Percentiles rank a stretch among this genome's conserved stretches.
phyloP scores from a whole-genome alignment of 768 basidiomycete species.

The Serendipita indica region DNA sequence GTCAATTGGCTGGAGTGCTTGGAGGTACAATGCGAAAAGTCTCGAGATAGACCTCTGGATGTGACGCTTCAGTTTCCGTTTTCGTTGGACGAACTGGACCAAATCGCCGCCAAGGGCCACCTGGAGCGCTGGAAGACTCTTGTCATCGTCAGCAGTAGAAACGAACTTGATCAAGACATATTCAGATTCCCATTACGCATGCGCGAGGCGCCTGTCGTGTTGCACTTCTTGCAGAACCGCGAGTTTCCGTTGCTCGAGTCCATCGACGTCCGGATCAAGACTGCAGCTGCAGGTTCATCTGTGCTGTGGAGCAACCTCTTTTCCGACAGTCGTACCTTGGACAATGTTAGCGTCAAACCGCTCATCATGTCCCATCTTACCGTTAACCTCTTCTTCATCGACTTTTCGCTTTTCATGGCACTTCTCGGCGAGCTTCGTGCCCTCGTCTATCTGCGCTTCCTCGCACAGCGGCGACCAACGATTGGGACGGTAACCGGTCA shows the following conservation, averaged over 20 bases:
- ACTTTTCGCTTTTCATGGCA: background rate
- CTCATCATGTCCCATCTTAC: background rate
- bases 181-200: background rate
- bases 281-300: background rate
- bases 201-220: background rate
- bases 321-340: background rate
- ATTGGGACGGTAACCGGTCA: background rate
- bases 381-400: conserved; percentile 1
- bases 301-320: conserved; percentile 7
- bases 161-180: background rate
- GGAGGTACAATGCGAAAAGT: background rate
- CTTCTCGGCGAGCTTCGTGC: background rate
- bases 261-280: conserved; percentile 2
- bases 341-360: background rate
- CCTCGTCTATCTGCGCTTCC: background rate
- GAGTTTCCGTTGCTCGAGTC: background rate
- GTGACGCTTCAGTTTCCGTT: background rate
- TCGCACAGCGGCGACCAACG: background rate
- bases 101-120: background rate
- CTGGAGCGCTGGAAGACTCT: background rate
- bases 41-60: background rate
- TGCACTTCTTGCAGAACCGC: background rate
- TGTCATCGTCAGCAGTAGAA: background rate
- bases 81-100: background rate
- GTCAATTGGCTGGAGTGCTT: background rate